These are phyloP conservation scores for Phytophthora boehmeriae DNA, from an alignment of 352 stramenopile genomes.

Conservation along the genomic window DNA sequence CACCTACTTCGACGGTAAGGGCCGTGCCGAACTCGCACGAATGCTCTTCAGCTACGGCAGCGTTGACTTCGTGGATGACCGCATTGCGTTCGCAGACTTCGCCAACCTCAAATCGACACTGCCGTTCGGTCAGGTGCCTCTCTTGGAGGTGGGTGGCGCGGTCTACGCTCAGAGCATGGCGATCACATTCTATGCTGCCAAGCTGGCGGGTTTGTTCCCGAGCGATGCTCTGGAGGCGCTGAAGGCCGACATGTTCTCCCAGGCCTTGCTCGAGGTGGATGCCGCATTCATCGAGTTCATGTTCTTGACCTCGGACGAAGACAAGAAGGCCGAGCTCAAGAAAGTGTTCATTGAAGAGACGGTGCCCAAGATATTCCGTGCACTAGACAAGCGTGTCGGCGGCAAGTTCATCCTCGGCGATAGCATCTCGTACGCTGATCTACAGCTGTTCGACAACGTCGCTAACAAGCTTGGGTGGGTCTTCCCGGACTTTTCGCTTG, in stretches of 20 bases:
- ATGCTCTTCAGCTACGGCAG: constrained; percentile 49
- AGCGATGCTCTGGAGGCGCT: constrained; percentile 42
- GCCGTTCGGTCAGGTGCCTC: constrained; percentile 54
- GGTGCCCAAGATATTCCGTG: no score
- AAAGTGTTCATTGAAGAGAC: constrained; percentile 31
- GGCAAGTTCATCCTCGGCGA: no score
- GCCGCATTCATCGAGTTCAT: constrained; percentile 36
- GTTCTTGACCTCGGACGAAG: constrained; percentile 37
- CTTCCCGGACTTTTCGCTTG: no score
- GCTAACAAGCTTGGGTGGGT: no score
- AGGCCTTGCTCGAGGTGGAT: constrained; percentile 38
- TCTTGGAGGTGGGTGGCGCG: constrained; percentile 56
- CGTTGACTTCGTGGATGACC: constrained; percentile 59
- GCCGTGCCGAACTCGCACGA: constrained; percentile 55
- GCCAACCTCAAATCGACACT: constrained; percentile 39
- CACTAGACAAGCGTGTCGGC: no score
- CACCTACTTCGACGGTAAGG: constrained; percentile 45
- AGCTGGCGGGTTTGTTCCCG: constrained; percentile 54
- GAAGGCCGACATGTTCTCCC: constrained; percentile 47
- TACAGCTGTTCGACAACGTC: no score
- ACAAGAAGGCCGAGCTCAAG: constrained; percentile 43
- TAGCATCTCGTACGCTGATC: no score
- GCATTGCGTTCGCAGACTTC: constrained; percentile 37
- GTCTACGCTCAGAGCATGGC: constrained; percentile 59
- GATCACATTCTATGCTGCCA: constrained; percentile 61